phyloP scores from a whole-genome alignment of 202 grass and related monocot genomes.

The Cymbopogon flexuosus region DNA sequence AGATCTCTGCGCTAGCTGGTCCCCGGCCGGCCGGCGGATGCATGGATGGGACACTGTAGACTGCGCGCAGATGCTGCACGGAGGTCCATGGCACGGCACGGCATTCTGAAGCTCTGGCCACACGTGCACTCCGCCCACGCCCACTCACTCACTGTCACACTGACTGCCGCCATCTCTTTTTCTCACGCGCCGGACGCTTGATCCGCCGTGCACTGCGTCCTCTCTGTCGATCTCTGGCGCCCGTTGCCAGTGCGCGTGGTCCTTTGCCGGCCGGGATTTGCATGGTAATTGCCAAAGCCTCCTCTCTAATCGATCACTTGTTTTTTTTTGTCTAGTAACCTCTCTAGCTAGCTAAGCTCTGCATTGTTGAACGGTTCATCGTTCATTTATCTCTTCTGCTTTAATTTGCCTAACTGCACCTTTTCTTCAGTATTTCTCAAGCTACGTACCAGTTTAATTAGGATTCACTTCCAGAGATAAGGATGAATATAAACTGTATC shows the following conservation, averaged over 20 bases:
- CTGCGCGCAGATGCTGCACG: slow-evolving; percentile 10
- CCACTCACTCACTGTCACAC: background rate
- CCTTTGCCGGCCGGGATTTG: background rate
- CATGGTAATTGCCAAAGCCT: background rate
- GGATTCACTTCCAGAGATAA: too few relatives aligned
- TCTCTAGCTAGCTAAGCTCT: too few relatives aligned
- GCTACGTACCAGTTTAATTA: too few relatives aligned
- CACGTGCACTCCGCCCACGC: slow-evolving; percentile 23
- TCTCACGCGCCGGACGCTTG: background rate
- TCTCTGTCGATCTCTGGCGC: background rate
- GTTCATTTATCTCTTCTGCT: too few relatives aligned
- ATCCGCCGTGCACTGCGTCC: slow-evolving; percentile 1
- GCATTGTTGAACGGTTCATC: too few relatives aligned
- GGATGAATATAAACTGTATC: too few relatives aligned
- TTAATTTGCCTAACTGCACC: too few relatives aligned
- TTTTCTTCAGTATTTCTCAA: too few relatives aligned
- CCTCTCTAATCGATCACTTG: background rate
- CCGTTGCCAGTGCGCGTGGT: background rate
- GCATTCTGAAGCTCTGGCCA: background rate
- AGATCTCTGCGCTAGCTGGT: slow-evolving; percentile 37
- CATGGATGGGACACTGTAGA: slow-evolving; percentile 44
- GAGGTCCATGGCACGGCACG: slow-evolving; percentile 23
- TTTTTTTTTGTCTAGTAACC: background rate
- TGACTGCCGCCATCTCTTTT: slow-evolving; percentile 29
- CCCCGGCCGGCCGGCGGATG: slow-evolving; percentile 29